These are phyloP conservation scores for Vigna mungo DNA, from an alignment of 306 rosid species.

Conservation along the genomic window DNA sequence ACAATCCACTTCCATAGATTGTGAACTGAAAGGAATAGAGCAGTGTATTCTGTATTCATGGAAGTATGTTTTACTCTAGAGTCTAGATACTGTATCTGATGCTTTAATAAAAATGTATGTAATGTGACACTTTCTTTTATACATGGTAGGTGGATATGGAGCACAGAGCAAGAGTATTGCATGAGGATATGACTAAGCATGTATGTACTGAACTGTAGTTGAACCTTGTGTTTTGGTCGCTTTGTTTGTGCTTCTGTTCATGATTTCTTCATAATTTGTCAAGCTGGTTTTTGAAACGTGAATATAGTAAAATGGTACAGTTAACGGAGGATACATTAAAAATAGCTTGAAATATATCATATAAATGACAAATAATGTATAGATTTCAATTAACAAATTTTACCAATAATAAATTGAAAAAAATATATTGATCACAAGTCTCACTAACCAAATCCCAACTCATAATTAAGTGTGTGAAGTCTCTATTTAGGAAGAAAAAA, in stretches of 20 bases:
- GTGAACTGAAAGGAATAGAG: constrained; percentile 38
- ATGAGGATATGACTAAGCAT: constrained; percentile 80
- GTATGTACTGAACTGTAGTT: constrained; percentile 55
- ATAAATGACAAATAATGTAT: not conserved
- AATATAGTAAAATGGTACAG: not conserved
- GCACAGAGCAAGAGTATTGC: constrained; percentile 70
- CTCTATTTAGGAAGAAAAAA: not conserved
- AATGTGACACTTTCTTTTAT: constrained; percentile 30
- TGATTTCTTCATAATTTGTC: constrained; percentile 24
- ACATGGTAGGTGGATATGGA: constrained; percentile 77
- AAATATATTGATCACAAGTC: not conserved
- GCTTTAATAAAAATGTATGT: constrained; percentile 36
- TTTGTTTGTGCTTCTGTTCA: constrained; percentile 34
- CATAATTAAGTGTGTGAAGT: not conserved
- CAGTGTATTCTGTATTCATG: constrained; percentile 16
- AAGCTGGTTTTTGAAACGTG: constrained; percentile 5
- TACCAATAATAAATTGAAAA: not conserved
- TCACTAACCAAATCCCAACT: not conserved
- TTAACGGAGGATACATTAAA: not conserved
- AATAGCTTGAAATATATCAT: constrained; percentile 10
- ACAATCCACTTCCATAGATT: constrained; percentile 24
- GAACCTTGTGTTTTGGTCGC: constrained; percentile 31
- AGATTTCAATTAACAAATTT: not conserved
- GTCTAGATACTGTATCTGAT: constrained; percentile 15
- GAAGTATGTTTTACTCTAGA: constrained; percentile 16